These are phyloP conservation scores for Phaseolus coccineus DNA, from an alignment of 331 rosid genomes.

Conservation along the genomic window DNA sequence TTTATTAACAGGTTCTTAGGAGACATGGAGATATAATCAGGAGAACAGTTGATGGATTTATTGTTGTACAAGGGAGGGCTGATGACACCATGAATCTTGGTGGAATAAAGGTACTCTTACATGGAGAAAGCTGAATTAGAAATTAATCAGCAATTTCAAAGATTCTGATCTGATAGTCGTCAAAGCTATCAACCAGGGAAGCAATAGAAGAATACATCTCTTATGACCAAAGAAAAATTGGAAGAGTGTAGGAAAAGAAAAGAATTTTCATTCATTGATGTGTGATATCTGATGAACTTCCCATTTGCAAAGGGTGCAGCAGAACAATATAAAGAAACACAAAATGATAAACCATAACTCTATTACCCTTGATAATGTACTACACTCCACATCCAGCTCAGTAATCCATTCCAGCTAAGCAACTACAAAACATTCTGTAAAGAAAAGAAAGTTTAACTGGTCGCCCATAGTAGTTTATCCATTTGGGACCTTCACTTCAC, in stretches of 20 bases:
- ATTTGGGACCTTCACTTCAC: background rate
- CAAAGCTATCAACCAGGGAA: background rate
- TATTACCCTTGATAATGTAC: background rate
- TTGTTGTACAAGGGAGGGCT: constrained; percentile 83
- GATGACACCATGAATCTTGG: constrained; percentile 99
- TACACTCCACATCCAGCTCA: background rate
- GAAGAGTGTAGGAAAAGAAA: background rate
- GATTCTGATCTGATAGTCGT: constrained; percentile 31
- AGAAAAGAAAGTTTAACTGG: background rate
- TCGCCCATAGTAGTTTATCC: background rate
- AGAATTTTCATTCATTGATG: background rate
- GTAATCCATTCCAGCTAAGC: background rate
- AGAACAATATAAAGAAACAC: background rate
- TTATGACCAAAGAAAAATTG: background rate
- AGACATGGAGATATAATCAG: constrained; percentile 88
- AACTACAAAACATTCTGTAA: background rate
- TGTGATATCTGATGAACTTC: constrained; percentile 6
- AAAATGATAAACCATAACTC: background rate
- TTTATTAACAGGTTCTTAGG: constrained; percentile 68
- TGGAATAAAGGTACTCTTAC: constrained; percentile 80
- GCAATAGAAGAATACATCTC: background rate
- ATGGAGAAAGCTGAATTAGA: background rate
- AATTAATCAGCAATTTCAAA: constrained; percentile 9
- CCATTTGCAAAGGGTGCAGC: background rate
- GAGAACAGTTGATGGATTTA: constrained; percentile 79